Evolutionary conservation across 1,284 basidiomycete genomes (phyloP), one percentile per base, ranked within the genome.

Genomic region (Austroboletus niveus): DNA sequence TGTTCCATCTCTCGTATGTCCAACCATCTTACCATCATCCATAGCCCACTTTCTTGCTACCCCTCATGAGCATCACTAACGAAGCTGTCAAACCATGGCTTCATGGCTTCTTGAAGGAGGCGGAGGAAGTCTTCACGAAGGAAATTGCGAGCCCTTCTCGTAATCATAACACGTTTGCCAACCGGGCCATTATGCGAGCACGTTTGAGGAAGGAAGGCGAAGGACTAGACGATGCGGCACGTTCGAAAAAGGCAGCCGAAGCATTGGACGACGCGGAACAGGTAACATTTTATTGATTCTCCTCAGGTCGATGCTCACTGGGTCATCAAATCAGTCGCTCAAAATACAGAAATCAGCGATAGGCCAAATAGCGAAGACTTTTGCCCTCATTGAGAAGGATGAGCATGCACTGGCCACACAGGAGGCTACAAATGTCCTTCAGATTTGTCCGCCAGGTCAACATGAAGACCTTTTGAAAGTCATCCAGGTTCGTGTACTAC

Each of bases 1-100:
- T 2, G 8, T 8, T 11, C 27, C 1, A 34, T 32, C 10, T 12
- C 1, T 3, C 8, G 9, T 12, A 3, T 10, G 15, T 38, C 8
- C 31, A 8, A 22, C 34, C 12, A 4, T 4, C 20, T 31, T 27
- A 29, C 35, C 17, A 4, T 29, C 14, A 29, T 39, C 14, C 10
- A 22, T 24, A 58, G 57, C 9, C 58, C 9, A 57, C 58, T 8
- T 60, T 38, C 31, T 44, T 22, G 8, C 22, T 58, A 10, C 57
- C 57, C 1, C 51, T 58, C 11, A 49, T 58, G 58, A 60, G 38
- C 30, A 58, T 58, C 14, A 60, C 15, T 41, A 58, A 58, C 12
- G 51, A 3, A 9, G 57, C 58, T 10, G 57, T 58, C 24, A 58
- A 58, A 40, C 39, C 49, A 8, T 58, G 57, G 57, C 58, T 58